phyloP scores from a whole-genome alignment of 371 early-diverging fungal species.

The Actinomortierella wolfii region DNA sequence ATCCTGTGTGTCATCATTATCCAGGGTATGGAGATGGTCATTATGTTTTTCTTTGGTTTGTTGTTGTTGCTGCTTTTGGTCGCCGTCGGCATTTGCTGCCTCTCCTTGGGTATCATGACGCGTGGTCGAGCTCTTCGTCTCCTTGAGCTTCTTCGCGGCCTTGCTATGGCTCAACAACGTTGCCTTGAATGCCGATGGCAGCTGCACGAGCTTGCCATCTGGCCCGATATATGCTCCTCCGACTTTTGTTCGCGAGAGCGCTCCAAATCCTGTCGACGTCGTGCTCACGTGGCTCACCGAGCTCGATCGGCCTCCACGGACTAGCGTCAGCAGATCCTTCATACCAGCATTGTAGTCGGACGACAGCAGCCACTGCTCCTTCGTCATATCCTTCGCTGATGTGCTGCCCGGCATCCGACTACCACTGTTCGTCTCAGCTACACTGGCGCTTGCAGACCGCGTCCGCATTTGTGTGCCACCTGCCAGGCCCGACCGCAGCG shows the following conservation, averaged over 20 bases:
- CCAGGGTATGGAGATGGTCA: neutral
- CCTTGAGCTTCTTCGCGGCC: neutral
- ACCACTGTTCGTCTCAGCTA: slow-evolving; percentile 15
- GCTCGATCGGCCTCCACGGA: slow-evolving; percentile 38
- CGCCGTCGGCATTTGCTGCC: slow-evolving; percentile 10
- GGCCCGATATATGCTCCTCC: slow-evolving; percentile 30
- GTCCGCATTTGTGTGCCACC: slow-evolving; percentile 10
- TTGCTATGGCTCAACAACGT: slow-evolving; percentile 11
- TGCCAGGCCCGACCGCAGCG: slow-evolving; percentile 11
- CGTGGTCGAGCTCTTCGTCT: neutral
- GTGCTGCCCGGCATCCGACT: neutral
- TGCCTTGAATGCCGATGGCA: slow-evolving; percentile 43
- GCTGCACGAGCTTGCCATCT: slow-evolving; percentile 37
- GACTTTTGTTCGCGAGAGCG: too few relatives aligned
- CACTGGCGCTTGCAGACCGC: slow-evolving; percentile 34
- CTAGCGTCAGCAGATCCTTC: slow-evolving; percentile 41
- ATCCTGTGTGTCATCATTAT: slow-evolving; percentile 8
- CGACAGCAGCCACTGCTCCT: slow-evolving; percentile 40
- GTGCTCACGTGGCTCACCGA: slow-evolving; percentile 27
- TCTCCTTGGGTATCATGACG: neutral
- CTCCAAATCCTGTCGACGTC: slow-evolving; percentile 11
- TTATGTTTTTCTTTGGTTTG: slow-evolving; percentile 3
- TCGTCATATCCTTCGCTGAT: slow-evolving; percentile 5
- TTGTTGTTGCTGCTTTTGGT: slow-evolving; percentile 1
- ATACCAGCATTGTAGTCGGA: slow-evolving; percentile 44